phyloP scores from a whole-genome alignment of 352 stramenopile genomes.

The Blastocystis hominis region DNA sequence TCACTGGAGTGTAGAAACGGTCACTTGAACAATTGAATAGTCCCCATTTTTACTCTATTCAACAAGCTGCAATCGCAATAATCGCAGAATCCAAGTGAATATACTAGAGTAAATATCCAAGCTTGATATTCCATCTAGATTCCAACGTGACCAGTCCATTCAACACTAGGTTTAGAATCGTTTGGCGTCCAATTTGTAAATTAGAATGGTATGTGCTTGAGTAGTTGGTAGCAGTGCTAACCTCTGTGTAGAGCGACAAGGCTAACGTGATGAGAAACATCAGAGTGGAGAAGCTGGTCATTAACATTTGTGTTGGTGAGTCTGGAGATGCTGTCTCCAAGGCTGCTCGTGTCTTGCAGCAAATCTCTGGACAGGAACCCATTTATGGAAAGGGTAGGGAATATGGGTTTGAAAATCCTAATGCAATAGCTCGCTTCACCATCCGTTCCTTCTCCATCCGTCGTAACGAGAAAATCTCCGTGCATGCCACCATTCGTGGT shows the following conservation, averaged over 20 bases:
- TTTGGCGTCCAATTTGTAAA: neutral
- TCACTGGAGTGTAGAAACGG: too few relatives aligned
- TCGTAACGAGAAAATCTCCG: too few relatives aligned
- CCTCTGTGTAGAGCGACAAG: conserved; percentile 60
- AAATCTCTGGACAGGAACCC: conserved; percentile 95
- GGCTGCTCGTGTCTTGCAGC: conserved; percentile 76
- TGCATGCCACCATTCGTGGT: too few relatives aligned
- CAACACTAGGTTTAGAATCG: neutral
- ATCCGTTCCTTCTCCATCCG: too few relatives aligned
- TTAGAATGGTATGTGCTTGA: neutral
- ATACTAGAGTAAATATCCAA: too few relatives aligned
- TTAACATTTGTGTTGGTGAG: conserved; percentile 65
- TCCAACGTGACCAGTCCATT: neutral
- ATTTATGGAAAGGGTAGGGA: conserved; percentile 84
- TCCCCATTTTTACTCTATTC: too few relatives aligned
- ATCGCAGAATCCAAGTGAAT: too few relatives aligned
- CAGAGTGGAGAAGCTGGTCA: conserved; percentile 97
- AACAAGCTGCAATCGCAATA: too few relatives aligned
- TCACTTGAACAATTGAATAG: too few relatives aligned
- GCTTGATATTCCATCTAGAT: neutral
- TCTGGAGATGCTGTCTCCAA: too few relatives aligned
- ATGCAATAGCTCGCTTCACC: conserved; percentile 74
- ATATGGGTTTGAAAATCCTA: conserved; percentile 61
- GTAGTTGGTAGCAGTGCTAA: neutral
- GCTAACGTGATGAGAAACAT: conserved; percentile 93